phyloP scores from a whole-genome alignment of 768 basidiomycete genomes.

The Tylopilus sp. region DNA sequence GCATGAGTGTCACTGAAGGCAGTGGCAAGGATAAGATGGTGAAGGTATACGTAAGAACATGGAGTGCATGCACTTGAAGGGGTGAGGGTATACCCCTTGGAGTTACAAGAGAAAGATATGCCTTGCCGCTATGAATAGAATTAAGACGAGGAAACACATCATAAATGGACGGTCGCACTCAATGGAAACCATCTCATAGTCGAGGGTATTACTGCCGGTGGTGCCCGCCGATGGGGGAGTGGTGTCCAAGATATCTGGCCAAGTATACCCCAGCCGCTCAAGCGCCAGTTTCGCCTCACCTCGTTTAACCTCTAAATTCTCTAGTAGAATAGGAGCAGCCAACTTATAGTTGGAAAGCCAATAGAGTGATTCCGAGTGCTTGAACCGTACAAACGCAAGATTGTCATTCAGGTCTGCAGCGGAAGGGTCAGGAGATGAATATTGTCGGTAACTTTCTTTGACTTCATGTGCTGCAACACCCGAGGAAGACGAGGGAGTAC shows the following conservation, averaged over 20 bases:
- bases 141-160: slow-evolving; percentile 2
- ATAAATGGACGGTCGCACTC: slow-evolving; percentile 12
- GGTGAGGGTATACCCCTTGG: slow-evolving; percentile 48
- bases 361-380: slow-evolving; percentile 25
- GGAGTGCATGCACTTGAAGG: slow-evolving; percentile 55
- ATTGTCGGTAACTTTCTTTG: background rate
- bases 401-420: background rate
- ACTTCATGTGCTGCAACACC: background rate
- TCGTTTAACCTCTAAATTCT: slow-evolving; percentile 16
- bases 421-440: background rate
- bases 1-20: slow-evolving; percentile 35
- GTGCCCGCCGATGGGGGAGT: slow-evolving; percentile 25
- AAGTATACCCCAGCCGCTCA: slow-evolving; percentile 35
- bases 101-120: slow-evolving; percentile 51
- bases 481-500: slow-evolving; percentile 12
- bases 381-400: slow-evolving; percentile 22
- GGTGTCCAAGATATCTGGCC: slow-evolving; percentile 44
- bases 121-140: slow-evolving; percentile 25
- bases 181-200: slow-evolving; percentile 29
- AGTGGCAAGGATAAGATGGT: slow-evolving; percentile 54
- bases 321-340: slow-evolving; percentile 5
- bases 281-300: slow-evolving; percentile 27
- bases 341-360: slow-evolving; percentile 23
- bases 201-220: slow-evolving; percentile 24
- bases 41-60: slow-evolving; percentile 38